phyloP scores from a whole-genome alignment of 257 asterid genomes.

The Solanum neorickii region DNA sequence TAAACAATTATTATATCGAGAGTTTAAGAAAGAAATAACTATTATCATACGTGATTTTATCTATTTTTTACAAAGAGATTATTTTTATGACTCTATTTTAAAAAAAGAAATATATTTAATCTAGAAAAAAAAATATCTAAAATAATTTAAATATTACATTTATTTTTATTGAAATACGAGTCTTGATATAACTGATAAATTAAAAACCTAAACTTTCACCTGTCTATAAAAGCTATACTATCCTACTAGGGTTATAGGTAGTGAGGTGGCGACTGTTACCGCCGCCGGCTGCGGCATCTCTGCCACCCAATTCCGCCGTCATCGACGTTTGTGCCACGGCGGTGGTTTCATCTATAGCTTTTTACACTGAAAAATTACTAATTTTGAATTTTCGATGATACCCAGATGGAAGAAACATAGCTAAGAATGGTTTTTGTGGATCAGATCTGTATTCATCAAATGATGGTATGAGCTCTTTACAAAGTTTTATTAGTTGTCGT shows the following conservation, averaged over 20 bases:
- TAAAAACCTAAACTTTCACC: neutral
- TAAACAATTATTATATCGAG: no score
- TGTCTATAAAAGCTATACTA: neutral
- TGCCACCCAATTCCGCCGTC: neutral
- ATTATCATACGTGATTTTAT: no score
- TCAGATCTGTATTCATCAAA: neutral
- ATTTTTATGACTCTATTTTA: no score
- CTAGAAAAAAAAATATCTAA: neutral
- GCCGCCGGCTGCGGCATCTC: neutral
- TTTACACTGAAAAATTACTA: neutral
- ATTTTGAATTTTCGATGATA: neutral
- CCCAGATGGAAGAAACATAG: neutral
- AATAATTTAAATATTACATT: no score
- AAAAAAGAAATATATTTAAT: no score
- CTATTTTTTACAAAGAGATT: no score
- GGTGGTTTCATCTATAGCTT: neutral
- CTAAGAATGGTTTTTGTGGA: neutral
- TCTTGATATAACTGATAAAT: no score
- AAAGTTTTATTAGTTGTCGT: neutral
- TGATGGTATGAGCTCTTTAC: neutral
- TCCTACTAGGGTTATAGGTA: neutral
- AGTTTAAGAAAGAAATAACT: no score
- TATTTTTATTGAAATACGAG: no score
- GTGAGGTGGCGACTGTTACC: neutral
- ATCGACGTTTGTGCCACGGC: neutral